A percentile compares a stretch with the other conserved stretches of the same genome.
Evolutionary conservation across 2,329 filamentous ascomycete genomes (phyloP).

Genomic region (Fusarium euwallaceae): DNA sequence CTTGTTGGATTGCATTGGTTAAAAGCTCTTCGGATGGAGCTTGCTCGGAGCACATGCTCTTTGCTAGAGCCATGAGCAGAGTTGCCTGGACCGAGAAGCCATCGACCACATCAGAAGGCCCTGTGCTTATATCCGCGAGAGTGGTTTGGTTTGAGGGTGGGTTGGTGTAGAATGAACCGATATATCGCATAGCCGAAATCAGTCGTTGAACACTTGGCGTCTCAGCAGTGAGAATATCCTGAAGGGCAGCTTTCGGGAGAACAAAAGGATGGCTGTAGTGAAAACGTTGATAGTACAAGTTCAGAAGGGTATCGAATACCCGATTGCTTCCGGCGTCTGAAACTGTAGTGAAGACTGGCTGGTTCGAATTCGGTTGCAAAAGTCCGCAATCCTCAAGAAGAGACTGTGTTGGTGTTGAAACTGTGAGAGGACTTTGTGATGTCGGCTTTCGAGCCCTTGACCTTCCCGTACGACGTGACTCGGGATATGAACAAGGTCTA

Average conservation of each 20-base stretch:
- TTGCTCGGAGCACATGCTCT: neutral
- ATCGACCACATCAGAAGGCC: neutral
- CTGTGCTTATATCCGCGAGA: neutral
- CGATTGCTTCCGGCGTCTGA: neutral
- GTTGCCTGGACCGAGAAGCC: neutral
- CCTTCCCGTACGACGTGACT: neutral
- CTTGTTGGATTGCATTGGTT: neutral
- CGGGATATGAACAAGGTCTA: neutral
- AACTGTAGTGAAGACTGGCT: neutral
- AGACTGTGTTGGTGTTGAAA: neutral
- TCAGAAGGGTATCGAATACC: neutral
- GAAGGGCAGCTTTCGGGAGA: neutral
- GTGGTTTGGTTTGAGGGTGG: neutral
- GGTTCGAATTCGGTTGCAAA: neutral
- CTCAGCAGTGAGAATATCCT: neutral
- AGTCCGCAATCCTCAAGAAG: neutral
- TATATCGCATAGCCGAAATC: neutral
- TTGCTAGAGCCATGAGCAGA: neutral
- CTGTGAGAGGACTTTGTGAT: neutral
- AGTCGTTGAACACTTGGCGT: neutral
- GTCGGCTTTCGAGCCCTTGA: neutral
- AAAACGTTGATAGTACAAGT: neutral
- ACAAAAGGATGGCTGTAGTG: neutral
- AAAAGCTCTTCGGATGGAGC: neutral
- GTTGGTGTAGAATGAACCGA: neutral